phyloP scores from a whole-genome alignment of 371 early-diverging fungal species.

The Lichtheimia hyalospora region DNA sequence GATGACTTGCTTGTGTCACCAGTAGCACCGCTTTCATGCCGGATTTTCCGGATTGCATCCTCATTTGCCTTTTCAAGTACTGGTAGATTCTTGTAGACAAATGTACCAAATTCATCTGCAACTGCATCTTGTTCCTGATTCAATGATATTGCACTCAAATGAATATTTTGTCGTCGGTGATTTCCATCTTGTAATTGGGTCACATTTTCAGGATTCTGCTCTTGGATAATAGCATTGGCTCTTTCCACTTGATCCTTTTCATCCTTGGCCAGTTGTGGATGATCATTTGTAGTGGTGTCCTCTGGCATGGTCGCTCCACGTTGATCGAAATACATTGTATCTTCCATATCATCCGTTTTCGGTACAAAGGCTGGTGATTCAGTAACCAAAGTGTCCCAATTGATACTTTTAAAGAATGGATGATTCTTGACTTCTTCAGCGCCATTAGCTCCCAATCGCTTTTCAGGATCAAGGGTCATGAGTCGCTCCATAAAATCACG shows the following conservation, averaged over 20 bases:
- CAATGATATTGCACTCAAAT: neutral
- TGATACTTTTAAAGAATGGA: constrained; percentile 61
- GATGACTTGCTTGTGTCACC: constrained; percentile 6
- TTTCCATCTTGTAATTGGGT: neutral
- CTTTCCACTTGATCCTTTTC: constrained; percentile 31
- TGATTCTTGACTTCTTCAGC: constrained; percentile 68
- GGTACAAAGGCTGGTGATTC: constrained; percentile 86
- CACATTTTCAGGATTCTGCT: constrained; percentile 36
- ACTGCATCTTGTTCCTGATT: constrained; percentile 7
- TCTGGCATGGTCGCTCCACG: constrained; percentile 72
- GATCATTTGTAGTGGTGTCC: constrained; percentile 11
- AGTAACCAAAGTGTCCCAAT: constrained; percentile 71
- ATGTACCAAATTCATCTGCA: constrained; percentile 85
- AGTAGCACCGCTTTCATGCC: constrained; percentile 40
- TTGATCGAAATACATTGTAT: constrained; percentile 93
- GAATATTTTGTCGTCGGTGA: neutral
- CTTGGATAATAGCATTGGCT: constrained; percentile 43
- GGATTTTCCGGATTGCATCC: constrained; percentile 71
- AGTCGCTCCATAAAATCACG: constrained; percentile 86
- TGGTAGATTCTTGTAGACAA: constrained; percentile 88
- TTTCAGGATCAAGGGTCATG: constrained; percentile 73
- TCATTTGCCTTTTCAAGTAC: constrained; percentile 89
- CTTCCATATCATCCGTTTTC: constrained; percentile 71
- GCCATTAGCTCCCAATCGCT: constrained; percentile 72
- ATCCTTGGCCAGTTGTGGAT: constrained; percentile 21